Evolutionary conservation across 2,329 filamentous ascomycete species (phyloP), one percentile per base, ranked within the genome.

Genomic region (Rhynchosporium graminicola): DNA sequence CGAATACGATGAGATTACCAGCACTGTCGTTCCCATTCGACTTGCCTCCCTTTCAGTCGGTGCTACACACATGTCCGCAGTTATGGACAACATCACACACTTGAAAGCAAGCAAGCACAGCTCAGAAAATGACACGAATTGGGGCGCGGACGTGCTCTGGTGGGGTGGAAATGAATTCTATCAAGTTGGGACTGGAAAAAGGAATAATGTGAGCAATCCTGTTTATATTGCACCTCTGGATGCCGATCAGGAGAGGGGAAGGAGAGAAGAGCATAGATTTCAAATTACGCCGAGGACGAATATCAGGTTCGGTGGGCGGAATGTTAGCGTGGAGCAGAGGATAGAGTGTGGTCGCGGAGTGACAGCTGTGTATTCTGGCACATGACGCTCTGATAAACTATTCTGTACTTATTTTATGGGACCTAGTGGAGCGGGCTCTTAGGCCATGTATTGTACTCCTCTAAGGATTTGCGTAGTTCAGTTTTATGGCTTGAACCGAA

Each of bases 141-240:
- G 88, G 85, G 95, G 95, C 55, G 87, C 89, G 4, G 95, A 98
- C 74, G 87, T 93, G 36, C 75, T 98, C 1, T 96, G 91, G 80
- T 99, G 93, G 91, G 95, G 95, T 65, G 92, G 92, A 59, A 99
- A 98, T 72, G 93, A 98, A 78, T 85, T 88, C 74, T 97, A 90
- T 76, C 95, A 99, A 77, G 84, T 99, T 31, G 95, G 95, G 12
- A 97, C 90, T 0, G 93, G 95, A 33, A 96, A 90, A 80, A 80
- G 94, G 65, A 95, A 86, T 71, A 98, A 98, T 72, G 73, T 90
- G 9, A 84, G 85, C 58, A 81, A 83, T 12, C 95, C 95, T 1
- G 81, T 82, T 1, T 94, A 97, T 73, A 92, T 97, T 59, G 85
- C 86, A 38, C 89, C 91, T 13, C 76, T 94, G 47, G 92, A 96